These are phyloP conservation scores for Talaromyces stipitatus DNA, from an alignment of 495 filamentous ascomycete species.

Conservation along the genomic window DNA sequence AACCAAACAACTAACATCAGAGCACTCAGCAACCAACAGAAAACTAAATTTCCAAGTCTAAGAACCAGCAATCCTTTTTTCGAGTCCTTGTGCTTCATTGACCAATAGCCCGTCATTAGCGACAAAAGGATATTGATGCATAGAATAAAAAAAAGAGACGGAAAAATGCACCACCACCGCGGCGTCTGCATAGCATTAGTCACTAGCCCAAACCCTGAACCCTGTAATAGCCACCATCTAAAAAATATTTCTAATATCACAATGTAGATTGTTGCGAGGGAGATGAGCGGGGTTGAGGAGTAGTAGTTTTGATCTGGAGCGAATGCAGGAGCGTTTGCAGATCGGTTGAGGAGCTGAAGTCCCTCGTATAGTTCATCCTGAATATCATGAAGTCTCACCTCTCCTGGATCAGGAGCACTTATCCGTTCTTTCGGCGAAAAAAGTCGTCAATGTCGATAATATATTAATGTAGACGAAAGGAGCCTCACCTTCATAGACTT, in stretches of 20 bases:
- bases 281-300: not conserved
- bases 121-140: not conserved
- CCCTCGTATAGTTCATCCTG: not conserved
- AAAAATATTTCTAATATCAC: not conserved
- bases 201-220: not conserved
- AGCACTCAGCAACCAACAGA: not conserved
- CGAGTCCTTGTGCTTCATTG: not conserved
- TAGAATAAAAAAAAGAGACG: not conserved
- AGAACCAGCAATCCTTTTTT: conserved; percentile 7
- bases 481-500: not conserved
- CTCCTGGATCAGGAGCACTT: not conserved
- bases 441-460: not conserved
- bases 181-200: not conserved
- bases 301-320: not conserved
- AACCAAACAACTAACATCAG: not conserved
- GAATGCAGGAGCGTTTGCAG: not conserved
- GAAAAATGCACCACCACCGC: not conserved
- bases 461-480: not conserved
- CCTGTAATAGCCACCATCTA: not conserved
- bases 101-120: not conserved
- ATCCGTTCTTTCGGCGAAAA: not conserved
- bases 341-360: not conserved
- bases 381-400: not conserved
- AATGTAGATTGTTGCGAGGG: not conserved
- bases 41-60: not conserved